Percentiles rank a stretch among this genome's conserved stretches.
Conservation (phyloP, 352 stramenopile species). For the Pythium graminicola region DNA sequence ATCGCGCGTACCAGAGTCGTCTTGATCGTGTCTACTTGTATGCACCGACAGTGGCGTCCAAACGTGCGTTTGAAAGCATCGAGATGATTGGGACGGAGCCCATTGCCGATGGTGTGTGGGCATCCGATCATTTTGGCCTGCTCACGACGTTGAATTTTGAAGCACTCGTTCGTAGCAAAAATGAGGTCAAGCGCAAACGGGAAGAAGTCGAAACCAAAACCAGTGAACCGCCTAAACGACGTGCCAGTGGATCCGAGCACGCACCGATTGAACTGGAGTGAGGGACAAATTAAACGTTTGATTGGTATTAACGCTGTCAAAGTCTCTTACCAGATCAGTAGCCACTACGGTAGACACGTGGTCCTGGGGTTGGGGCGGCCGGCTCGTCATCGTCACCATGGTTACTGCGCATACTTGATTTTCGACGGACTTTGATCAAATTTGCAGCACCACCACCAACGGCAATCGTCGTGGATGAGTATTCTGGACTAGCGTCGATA, state of each 20-base stretch:
- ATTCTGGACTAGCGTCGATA: background rate
- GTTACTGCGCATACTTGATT: conserved; percentile 44
- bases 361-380: background rate
- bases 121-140: conserved; percentile 72
- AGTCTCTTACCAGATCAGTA: background rate
- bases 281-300: background rate
- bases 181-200: conserved; percentile 18
- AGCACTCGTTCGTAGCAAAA: too few relatives aligned
- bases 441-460: conserved; percentile 51
- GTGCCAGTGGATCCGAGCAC: background rate
- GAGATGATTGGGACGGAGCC: conserved; percentile 56
- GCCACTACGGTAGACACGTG: conserved; percentile 4
- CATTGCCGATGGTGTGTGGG: conserved; percentile 61
- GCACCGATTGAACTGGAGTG: conserved; percentile 15
- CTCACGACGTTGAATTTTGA: conserved; percentile 29
- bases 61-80: conserved; percentile 26
- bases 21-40: conserved; percentile 76
- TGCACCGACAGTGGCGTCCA: background rate
- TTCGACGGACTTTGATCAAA: conserved; percentile 62
- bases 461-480: conserved; percentile 10
- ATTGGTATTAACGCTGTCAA: background rate
- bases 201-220: background rate
- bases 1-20: conserved; percentile 54
- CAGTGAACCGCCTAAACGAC: background rate
- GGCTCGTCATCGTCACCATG: conserved; percentile 38